These are phyloP conservation scores for Russula abietina DNA, from an alignment of 768 basidiomycete species.

Conservation along the genomic window DNA sequence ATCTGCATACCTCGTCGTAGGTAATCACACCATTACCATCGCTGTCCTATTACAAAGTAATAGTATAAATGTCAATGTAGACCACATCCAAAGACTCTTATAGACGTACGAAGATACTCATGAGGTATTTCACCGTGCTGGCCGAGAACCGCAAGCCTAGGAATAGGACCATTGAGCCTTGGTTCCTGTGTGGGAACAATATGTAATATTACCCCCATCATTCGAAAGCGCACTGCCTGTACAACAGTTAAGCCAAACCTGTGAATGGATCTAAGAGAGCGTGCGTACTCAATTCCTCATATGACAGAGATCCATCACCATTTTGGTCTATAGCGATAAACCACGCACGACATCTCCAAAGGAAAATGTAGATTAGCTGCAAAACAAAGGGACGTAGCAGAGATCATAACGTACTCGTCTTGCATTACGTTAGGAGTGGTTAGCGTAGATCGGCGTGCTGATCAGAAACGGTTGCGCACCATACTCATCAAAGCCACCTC, in stretches of 20 bases:
- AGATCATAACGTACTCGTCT: too few relatives aligned
- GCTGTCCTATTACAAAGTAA: slow-evolving; percentile 1
- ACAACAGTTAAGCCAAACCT: background rate
- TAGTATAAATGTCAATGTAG: background rate
- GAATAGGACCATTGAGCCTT: background rate
- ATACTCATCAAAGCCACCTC: too few relatives aligned
- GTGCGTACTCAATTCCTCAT: slow-evolving; percentile 7
- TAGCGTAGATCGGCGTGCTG: too few relatives aligned
- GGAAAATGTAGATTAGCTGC: too few relatives aligned
- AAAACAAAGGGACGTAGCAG: too few relatives aligned
- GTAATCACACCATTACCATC: slow-evolving; percentile 8
- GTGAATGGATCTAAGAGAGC: background rate
- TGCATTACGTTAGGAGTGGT: too few relatives aligned
- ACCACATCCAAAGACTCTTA: background rate
- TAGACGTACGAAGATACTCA: slow-evolving; percentile 7
- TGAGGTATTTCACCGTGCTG: too few relatives aligned
- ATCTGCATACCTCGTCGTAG: too few relatives aligned
- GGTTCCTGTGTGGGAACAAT: background rate
- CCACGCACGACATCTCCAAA: too few relatives aligned
- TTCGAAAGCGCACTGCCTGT: slow-evolving; percentile 10
- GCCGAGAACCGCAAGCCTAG: slow-evolving; percentile 4
- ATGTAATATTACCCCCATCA: background rate
- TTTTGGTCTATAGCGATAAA: too few relatives aligned
- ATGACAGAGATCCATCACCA: slow-evolving; percentile 1
- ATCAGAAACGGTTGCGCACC: too few relatives aligned